Conservation (phyloP, 768 basidiomycete species). For the Rhodotorula kratochvilovae region DNA sequence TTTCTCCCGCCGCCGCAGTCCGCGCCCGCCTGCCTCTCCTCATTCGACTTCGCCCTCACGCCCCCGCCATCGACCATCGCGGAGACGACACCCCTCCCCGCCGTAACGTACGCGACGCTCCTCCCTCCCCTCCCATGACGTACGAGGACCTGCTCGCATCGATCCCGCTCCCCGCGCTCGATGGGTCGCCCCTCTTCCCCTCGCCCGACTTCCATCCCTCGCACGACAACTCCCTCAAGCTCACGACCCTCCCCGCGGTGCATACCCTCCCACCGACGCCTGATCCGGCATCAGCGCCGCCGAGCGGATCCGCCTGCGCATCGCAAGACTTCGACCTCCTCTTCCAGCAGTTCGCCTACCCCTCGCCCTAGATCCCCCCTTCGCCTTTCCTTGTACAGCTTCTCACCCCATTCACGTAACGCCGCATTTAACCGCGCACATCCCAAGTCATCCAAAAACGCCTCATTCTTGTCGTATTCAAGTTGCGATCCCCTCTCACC, state of each 20-base stretch:
- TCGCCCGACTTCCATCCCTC: not conserved
- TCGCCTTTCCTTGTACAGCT: not conserved
- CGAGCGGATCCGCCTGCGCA: not conserved
- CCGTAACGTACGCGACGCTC: not conserved
- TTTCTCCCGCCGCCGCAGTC: not conserved
- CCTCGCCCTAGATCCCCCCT: not conserved
- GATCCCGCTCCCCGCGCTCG: not conserved
- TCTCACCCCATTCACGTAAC: not conserved
- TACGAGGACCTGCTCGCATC: slow-evolving; percentile 7
- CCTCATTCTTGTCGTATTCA: no score
- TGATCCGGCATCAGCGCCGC: not conserved
- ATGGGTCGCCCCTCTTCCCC: not conserved
- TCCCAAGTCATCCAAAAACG: no score
- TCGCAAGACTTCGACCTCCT: not conserved
- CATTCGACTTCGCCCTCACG: no score
- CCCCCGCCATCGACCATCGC: not conserved
- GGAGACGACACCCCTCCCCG: not conserved
- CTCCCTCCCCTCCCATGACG: not conserved
- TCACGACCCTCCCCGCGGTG: not conserved
- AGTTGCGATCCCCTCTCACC: no score
- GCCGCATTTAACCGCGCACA: not conserved
- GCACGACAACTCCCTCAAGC: not conserved
- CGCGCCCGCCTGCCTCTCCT: not conserved
- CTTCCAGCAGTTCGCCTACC: not conserved
- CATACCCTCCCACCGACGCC: not conserved